Evolutionary conservation across 1,284 basidiomycete species (phyloP).

Genomic region (Cryptococcus floricola): DNA sequence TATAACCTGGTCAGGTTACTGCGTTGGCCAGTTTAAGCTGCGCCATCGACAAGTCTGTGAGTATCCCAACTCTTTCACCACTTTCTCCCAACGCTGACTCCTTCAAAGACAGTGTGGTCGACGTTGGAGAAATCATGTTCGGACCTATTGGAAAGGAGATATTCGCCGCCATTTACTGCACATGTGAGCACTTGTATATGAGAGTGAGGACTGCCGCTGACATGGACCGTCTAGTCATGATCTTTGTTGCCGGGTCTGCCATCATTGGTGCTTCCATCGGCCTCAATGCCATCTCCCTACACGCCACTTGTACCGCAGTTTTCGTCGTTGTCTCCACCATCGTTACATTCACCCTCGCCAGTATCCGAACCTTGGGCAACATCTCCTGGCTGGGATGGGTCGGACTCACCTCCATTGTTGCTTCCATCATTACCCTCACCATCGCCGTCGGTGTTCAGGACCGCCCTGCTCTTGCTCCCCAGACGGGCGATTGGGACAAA

Average conservation of each 20-base stretch:
- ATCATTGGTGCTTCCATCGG: slow-evolving; percentile 27
- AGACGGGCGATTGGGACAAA: slow-evolving; percentile 35
- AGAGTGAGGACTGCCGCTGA: not conserved
- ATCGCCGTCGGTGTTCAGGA: slow-evolving; percentile 39
- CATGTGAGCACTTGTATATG: not conserved
- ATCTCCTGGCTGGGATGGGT: slow-evolving; percentile 40
- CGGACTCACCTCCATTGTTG: slow-evolving; percentile 28
- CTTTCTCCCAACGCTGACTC: slow-evolving; percentile 1
- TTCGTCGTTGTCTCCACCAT: slow-evolving; percentile 32
- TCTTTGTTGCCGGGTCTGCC: slow-evolving; percentile 29
- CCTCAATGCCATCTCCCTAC: slow-evolving; percentile 32
- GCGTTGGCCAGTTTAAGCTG: slow-evolving; percentile 20
- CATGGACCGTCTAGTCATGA: slow-evolving; percentile 9
- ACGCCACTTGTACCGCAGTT: slow-evolving; percentile 34
- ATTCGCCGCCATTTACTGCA: slow-evolving; percentile 25
- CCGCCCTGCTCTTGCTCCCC: slow-evolving; percentile 40
- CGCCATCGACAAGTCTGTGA: slow-evolving; percentile 14
- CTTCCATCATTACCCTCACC: slow-evolving; percentile 33
- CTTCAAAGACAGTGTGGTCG: slow-evolving; percentile 25
- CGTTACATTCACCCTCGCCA: slow-evolving; percentile 26
- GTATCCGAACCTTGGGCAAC: slow-evolving; percentile 31
- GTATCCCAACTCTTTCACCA: not conserved
- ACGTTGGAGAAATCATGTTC: slow-evolving; percentile 24
- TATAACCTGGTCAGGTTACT: slow-evolving; percentile 24
- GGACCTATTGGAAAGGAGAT: slow-evolving; percentile 26